Base-by-base conservation (phyloP, 306 rosid genomes). In the Gastrolobium villosum region DNA sequence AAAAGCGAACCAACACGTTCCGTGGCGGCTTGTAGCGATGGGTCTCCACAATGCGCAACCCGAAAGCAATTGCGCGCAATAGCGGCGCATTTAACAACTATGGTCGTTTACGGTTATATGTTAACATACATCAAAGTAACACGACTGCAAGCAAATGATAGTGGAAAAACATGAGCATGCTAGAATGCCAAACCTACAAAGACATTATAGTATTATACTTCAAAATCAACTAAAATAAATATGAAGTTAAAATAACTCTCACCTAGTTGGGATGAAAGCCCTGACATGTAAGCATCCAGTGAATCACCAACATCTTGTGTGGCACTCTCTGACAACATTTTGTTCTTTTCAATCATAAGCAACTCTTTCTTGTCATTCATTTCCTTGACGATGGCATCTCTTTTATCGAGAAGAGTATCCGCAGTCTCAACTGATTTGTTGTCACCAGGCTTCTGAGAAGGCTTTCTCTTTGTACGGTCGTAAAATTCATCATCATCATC, bases 211-310 rank as follows among this genome's bases (percentile, higher is more conserved):
- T n/a, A n/a, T n/a, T n/a, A n/a, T n/a, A n/a, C 52, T 73, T 75
- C 20, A 14, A 54, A 62, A 43, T 60, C 83, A 39, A 56, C 2
- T 11, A 39, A 61, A 68, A 72, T n/a, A 7, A 1, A 59, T 65
- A 55, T 52, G 57, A 34, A 37, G 73, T 8, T 50, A 73, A 55
- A 46, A 77, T 56, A 85, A 13, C 79, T 31, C 88, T 73, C 45
- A 92, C 99, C 99, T 75, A 95, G 94, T 86, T 92, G 92, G 71
- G 97, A 83, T 83, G 99, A 95, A 77, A 95, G 91, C 60, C 97
- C 98, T 13, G 99, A 82, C 99, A 95, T 92, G 84, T 74, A 95
- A 46, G 97, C 96, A 85, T 95, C 99, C 70, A 95, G 94, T 63
- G 88, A 75, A 79, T 92, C 99, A 74, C 80, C 91, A 70, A 65